Conservation (phyloP, 2,329 filamentous ascomycete genomes). For the Xylaria arbuscula region DNA sequence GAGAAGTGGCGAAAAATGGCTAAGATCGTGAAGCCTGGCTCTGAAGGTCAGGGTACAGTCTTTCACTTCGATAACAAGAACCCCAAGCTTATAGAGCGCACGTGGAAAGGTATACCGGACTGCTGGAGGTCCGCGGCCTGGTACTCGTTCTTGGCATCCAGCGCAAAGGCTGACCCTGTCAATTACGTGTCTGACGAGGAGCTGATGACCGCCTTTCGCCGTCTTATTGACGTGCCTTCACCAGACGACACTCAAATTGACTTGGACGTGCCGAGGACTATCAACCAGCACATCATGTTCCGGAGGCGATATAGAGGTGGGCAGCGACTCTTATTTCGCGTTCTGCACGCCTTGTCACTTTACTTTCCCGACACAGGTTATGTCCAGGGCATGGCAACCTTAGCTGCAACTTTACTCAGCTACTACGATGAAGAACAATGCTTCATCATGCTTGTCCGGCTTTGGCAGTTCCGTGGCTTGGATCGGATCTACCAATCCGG, state of each 20-base stretch:
- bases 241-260: conserved; percentile 97
- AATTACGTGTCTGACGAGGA: conserved; percentile 74
- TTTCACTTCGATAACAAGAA: conserved; percentile 85
- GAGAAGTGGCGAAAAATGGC: conserved; percentile 78
- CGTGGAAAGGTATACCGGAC: conserved; percentile 98
- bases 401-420: conserved; percentile 91
- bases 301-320: conserved; percentile 89
- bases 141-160: conserved; percentile 89
- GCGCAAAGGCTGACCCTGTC: conserved; percentile 72
- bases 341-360: conserved; percentile 89
- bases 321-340: conserved; percentile 89
- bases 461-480: conserved; percentile 90
- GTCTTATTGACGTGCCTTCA: conserved; percentile 77
- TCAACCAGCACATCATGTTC: conserved; percentile 98
- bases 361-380: conserved; percentile 94
- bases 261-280: conserved; percentile 93
- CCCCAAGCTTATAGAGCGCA: conserved; percentile 87
- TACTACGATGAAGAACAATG: conserved; percentile 96
- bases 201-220: conserved; percentile 77
- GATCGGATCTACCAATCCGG: conserved; percentile 85
- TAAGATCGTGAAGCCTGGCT: conserved; percentile 63
- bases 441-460: conserved; percentile 95
- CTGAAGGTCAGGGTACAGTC: conserved; percentile 67
- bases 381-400: conserved; percentile 96
- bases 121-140: conserved; percentile 93